Evolutionary conservation across 371 early-diverging fungal genomes (phyloP).

Genomic region (Syncephalastrum sp.): DNA sequence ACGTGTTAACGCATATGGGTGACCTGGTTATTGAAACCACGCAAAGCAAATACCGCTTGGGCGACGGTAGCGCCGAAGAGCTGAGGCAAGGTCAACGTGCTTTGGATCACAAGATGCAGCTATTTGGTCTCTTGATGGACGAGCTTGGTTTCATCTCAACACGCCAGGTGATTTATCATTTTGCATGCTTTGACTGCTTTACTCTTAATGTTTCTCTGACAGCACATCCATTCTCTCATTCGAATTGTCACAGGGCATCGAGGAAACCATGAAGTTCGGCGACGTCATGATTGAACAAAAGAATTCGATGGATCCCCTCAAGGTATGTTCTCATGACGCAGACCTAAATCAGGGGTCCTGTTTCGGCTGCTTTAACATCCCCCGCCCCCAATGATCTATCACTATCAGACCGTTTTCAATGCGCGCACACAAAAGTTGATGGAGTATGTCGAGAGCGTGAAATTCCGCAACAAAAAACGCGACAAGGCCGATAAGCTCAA

Average conservation of each 20-base stretch:
- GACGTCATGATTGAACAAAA: slow-evolving; percentile 62
- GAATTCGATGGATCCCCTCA: slow-evolving; percentile 52
- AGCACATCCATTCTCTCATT: neutral
- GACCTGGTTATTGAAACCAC: slow-evolving; percentile 59
- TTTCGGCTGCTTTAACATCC: neutral
- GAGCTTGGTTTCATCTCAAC: slow-evolving; percentile 53
- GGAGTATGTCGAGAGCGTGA: slow-evolving; percentile 56
- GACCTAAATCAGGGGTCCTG: neutral
- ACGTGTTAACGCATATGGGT: slow-evolving; percentile 50
- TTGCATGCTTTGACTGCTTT: too few species aligned
- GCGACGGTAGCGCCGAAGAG: slow-evolving; percentile 47
- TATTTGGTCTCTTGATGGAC: slow-evolving; percentile 59
- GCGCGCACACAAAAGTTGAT: slow-evolving; percentile 52
- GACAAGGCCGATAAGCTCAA: slow-evolving; percentile 47
- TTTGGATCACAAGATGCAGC: slow-evolving; percentile 57
- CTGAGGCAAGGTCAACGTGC: slow-evolving; percentile 49
- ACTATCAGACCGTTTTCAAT: slow-evolving; percentile 47
- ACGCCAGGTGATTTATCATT: slow-evolving; percentile 34
- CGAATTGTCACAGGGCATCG: slow-evolving; percentile 30
- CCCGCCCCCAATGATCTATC: neutral
- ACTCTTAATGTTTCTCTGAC: neutral
- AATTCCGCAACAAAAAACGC: slow-evolving; percentile 48
- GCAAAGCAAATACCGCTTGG: slow-evolving; percentile 60
- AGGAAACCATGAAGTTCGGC: slow-evolving; percentile 54
- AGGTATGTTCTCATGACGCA: slow-evolving; percentile 23